phyloP scores from a whole-genome alignment of 495 filamentous ascomycete genomes.

The Aspergillus steynii region DNA sequence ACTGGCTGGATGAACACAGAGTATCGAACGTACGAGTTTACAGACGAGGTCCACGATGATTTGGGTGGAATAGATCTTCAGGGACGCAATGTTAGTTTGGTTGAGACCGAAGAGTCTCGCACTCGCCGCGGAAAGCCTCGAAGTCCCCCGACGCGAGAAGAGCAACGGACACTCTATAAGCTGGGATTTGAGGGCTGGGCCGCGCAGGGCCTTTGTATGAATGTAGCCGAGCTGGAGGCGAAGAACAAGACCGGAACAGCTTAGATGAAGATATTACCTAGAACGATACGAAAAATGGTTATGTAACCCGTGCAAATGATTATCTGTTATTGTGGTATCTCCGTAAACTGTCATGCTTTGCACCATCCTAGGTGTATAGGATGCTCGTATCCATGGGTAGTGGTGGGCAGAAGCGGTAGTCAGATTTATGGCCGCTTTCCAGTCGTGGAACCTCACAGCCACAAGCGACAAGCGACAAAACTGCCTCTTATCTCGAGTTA shows the following conservation, averaged over 20 bases:
- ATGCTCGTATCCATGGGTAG: background rate
- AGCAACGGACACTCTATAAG: conserved; percentile 10
- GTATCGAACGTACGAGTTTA: conserved; percentile 66
- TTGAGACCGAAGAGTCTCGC: conserved; percentile 56
- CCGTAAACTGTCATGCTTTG: no score
- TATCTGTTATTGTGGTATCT: no score
- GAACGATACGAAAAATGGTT: background rate
- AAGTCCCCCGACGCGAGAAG: conserved; percentile 10
- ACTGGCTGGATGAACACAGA: conserved; percentile 80
- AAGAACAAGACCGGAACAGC: background rate
- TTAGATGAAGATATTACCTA: background rate
- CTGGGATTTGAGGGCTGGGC: background rate
- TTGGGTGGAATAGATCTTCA: background rate
- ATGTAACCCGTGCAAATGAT: no score
- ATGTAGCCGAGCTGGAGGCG: background rate
- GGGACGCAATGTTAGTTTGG: conserved; percentile 44
- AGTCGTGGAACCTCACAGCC: no score
- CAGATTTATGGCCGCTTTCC: no score
- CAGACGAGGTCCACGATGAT: conserved; percentile 38
- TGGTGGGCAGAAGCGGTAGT: background rate
- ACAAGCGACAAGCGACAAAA: no score
- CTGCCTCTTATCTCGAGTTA: no score
- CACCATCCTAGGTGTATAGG: no score
- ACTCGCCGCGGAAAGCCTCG: conserved; percentile 41
- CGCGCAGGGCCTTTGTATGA: background rate